These are phyloP conservation scores for Ceratobasidium sp. DNA, from an alignment of 1,284 basidiomycete species.

Conservation along the genomic window DNA sequence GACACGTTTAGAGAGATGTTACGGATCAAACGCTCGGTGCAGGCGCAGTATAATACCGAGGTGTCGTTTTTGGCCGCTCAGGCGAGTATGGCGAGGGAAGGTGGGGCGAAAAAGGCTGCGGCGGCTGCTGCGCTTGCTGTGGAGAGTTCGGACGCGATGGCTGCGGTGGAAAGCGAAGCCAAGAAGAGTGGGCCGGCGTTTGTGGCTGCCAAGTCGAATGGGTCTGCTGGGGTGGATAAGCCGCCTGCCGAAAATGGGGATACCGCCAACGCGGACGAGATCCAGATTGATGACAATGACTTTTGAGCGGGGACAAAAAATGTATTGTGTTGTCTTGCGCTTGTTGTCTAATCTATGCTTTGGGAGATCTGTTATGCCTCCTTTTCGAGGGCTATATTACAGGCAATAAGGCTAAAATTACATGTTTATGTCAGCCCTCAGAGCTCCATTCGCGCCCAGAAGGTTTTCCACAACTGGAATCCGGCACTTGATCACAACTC, in stretches of 20 bases:
- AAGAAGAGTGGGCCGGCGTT: conserved; percentile 71
- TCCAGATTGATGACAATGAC: conserved; percentile 82
- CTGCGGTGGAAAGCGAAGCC: conserved; percentile 65
- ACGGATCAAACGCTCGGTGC: conserved; percentile 96
- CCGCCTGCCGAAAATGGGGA: conserved; percentile 53
- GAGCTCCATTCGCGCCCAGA: too few species aligned
- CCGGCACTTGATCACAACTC: neutral
- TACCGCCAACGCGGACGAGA: conserved; percentile 77
- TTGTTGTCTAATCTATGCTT: conserved; percentile 21
- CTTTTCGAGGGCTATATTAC: neutral
- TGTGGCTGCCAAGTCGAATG: conserved; percentile 70
- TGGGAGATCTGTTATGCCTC: neutral
- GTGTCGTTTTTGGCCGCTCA: conserved; percentile 89
- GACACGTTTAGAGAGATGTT: conserved; percentile 98
- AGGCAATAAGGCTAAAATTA: neutral
- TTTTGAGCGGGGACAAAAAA: conserved; percentile 22
- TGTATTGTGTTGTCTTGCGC: conserved; percentile 1
- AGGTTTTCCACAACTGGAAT: too few species aligned
- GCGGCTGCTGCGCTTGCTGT: conserved; percentile 52
- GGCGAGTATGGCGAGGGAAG: conserved; percentile 76
- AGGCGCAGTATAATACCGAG: conserved; percentile 98
- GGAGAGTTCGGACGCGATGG: conserved; percentile 67
- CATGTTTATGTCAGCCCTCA: too few species aligned
- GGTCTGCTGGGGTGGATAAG: conserved; percentile 50
- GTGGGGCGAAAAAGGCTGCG: conserved; percentile 55